Conservation (phyloP, 139 green algal genomes). For the Micractinium sp. region DNA sequence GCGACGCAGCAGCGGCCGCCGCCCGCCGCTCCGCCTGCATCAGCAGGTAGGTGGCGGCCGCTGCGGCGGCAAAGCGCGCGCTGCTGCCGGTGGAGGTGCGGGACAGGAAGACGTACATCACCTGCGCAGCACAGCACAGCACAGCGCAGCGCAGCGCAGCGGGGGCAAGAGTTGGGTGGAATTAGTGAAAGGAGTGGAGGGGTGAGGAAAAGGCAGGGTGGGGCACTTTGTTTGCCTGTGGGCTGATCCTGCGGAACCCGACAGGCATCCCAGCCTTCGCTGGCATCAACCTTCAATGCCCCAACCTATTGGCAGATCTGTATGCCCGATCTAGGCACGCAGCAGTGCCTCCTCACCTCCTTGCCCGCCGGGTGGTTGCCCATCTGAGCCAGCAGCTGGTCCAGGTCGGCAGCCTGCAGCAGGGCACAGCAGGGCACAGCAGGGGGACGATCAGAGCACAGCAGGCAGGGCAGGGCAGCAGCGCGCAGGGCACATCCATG, state of each 20-base stretch:
- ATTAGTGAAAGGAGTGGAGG: too few relatives aligned
- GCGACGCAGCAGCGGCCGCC: neutral
- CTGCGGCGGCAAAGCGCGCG: conserved; percentile 69
- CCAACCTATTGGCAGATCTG: too few relatives aligned
- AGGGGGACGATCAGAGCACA: neutral
- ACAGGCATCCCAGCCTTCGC: too few relatives aligned
- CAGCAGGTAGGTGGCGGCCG: conserved; percentile 52
- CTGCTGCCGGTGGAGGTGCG: conserved; percentile 74
- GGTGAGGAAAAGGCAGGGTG: too few relatives aligned
- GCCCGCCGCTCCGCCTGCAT: conserved; percentile 22
- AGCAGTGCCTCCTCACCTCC: conserved; percentile 24
- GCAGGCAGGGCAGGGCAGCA: neutral
- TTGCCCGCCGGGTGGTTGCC: conserved; percentile 33
- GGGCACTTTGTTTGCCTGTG: too few relatives aligned
- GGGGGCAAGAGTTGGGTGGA: too few relatives aligned
- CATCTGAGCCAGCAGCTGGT: conserved; percentile 72
- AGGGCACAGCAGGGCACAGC: neutral
- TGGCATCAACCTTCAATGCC: too few relatives aligned
- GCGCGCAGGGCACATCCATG: neutral
- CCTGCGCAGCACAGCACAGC: conserved; percentile 6
- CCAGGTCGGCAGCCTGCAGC: conserved; percentile 68
- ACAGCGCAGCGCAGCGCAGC: neutral
- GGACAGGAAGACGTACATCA: conserved; percentile 78
- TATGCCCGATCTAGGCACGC: too few relatives aligned
- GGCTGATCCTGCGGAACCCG: too few relatives aligned